Evolutionary conservation across 345 rosid genomes (phyloP).

Genomic region (Heritiera fomes): DNA sequence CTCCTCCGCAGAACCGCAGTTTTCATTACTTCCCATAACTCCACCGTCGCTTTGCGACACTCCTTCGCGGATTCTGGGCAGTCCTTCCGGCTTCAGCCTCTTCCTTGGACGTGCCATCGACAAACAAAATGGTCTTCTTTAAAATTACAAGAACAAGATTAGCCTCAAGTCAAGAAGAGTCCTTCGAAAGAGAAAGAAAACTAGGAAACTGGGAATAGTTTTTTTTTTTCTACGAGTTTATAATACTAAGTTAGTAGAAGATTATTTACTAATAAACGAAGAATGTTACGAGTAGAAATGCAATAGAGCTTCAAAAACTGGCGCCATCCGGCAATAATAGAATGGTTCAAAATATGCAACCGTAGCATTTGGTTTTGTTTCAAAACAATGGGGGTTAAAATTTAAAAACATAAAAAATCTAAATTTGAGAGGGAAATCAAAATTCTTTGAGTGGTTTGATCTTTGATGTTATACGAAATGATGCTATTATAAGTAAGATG

Average conservation of each 20-base stretch:
- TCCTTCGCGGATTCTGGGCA: background rate
- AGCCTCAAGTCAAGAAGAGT: too few relatives aligned
- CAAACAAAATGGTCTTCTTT: too few relatives aligned
- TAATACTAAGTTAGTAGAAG: too few relatives aligned
- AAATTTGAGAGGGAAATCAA: background rate
- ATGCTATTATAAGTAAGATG: background rate
- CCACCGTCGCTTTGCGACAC: background rate
- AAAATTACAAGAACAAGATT: too few relatives aligned
- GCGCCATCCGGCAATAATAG: background rate
- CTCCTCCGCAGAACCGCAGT: background rate
- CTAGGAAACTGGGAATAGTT: too few relatives aligned
- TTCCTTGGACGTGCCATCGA: background rate
- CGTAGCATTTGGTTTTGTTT: background rate
- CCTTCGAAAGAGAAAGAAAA: too few relatives aligned
- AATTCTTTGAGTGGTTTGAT: background rate
- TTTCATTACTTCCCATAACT: background rate
- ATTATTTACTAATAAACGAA: too few relatives aligned
- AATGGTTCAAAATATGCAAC: background rate
- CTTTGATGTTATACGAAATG: background rate
- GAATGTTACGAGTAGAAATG: too few relatives aligned
- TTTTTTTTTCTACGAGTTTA: too few relatives aligned
- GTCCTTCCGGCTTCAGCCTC: background rate
- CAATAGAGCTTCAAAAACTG: background rate
- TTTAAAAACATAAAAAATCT: background rate
- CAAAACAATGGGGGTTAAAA: background rate